phyloP scores from a whole-genome alignment of 1,284 basidiomycete genomes.

The Kwoniella shivajii region DNA sequence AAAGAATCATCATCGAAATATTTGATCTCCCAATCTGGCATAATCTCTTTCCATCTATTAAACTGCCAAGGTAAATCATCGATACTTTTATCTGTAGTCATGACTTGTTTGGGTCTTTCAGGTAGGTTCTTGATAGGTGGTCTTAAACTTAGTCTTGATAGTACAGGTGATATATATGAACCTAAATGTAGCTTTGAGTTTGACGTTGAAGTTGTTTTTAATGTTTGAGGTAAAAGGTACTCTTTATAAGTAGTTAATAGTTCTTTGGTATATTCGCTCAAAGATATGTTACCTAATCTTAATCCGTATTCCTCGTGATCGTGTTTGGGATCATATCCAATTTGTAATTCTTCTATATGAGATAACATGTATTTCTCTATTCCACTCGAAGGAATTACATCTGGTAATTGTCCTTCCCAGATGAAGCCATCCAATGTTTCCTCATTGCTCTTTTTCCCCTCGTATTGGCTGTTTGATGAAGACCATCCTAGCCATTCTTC shows the following conservation, averaged over 20 bases:
- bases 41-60: slow-evolving; percentile 37
- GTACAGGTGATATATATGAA: slow-evolving; percentile 25
- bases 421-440: slow-evolving; percentile 1
- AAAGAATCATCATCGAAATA: slow-evolving; percentile 38
- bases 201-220: slow-evolving; percentile 6
- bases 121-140: slow-evolving; percentile 34
- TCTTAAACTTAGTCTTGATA: slow-evolving; percentile 30
- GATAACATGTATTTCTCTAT: slow-evolving; percentile 27
- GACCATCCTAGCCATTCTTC: slow-evolving; percentile 18
- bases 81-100: slow-evolving; percentile 39
- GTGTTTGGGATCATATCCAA: slow-evolving; percentile 22
- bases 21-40: slow-evolving; percentile 39
- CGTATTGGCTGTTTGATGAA: neutral
- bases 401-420: slow-evolving; percentile 20
- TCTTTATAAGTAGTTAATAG: slow-evolving; percentile 27
- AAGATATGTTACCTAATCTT: slow-evolving; percentile 30
- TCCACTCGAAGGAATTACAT: slow-evolving; percentile 21
- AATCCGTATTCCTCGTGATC: slow-evolving; percentile 33
- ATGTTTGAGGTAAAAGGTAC: slow-evolving; percentile 28
- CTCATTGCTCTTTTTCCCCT: neutral
- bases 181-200: slow-evolving; percentile 1
- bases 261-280: slow-evolving; percentile 28
- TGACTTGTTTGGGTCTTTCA: slow-evolving; percentile 31
- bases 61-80: slow-evolving; percentile 36
- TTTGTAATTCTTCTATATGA: slow-evolving; percentile 28